A percentile compares a stretch with the other conserved stretches of the same genome.
phyloP scores from a whole-genome alignment of 2,329 filamentous ascomycete genomes.

The Arthroderma sp. region DNA sequence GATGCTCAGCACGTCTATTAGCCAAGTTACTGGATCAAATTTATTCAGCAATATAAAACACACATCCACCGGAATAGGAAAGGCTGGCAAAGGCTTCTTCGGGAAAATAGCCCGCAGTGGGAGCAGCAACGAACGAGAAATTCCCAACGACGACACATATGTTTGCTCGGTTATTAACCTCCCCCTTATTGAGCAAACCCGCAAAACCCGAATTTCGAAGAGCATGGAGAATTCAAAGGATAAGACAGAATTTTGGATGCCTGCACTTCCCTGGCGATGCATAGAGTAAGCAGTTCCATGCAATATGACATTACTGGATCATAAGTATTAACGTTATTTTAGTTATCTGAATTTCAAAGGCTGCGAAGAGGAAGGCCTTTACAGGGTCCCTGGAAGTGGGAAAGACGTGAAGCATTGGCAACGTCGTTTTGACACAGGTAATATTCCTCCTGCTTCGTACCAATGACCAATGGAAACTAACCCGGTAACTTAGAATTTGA shows the following conservation, averaged over 20 bases:
- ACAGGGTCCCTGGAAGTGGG: constrained; percentile 80
- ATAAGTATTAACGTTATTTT: not conserved
- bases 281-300: constrained; percentile 53
- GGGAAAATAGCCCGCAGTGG: constrained; percentile 58
- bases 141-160: constrained; percentile 69
- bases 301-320: not conserved
- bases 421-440: constrained; percentile 74
- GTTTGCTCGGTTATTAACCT: constrained; percentile 72
- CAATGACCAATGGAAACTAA: constrained; percentile 3
- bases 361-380: constrained; percentile 84
- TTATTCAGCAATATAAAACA: constrained; percentile 63
- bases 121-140: constrained; percentile 53
- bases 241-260: constrained; percentile 99
- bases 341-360: constrained; percentile 87
- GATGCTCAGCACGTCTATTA: constrained; percentile 33
- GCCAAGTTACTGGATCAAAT: constrained; percentile 36
- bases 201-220: constrained; percentile 83
- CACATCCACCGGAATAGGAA: constrained; percentile 53
- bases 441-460: constrained; percentile 11
- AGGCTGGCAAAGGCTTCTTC: constrained; percentile 70
- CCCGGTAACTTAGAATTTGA: constrained; percentile 51
- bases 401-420: constrained; percentile 91
- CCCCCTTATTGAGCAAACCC: constrained; percentile 75
- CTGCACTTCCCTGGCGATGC: constrained; percentile 82
- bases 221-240: constrained; percentile 75